Evolutionary conservation across 164 flowering plant genomes (phyloP), one percentile per base, ranked within the genome.

Genomic region (Aristolochia fimbriata): DNA sequence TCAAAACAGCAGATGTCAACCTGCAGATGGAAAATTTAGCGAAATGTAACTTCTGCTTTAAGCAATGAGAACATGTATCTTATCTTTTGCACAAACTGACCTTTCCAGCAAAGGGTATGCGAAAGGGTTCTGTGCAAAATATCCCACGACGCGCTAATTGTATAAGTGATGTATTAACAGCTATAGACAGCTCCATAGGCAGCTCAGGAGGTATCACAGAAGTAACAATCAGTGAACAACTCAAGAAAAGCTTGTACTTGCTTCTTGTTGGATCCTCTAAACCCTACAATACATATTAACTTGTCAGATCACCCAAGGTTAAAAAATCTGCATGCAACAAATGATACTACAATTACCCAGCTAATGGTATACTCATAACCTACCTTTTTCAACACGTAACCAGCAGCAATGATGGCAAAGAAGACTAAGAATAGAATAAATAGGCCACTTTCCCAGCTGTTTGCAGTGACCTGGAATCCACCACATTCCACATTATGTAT

Each of bases 51-150:
- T 22, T 59, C 12, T 7, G 20, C n/a, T 7, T 43, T 19, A 20
- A 43, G 17, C 15, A 33, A 21, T 23, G 1, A 22, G 15, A 52
- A 11, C 56, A 22, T 22, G 8, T 10, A 22, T 14, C 23, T 52
- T 4, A 52, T 8, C 23, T n/a, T 33, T 57, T 33, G 47, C 60
- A 11, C 21, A 43, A 14, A 60, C 62, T 60, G 41, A 88, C 99
- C 95, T 93, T 93, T 59, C 99, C 99, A 68, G 99, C 99, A 80
- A 93, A 93, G 17, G 99, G 99, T 62, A 93, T 93, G 25, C 99
- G 85, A 62, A 93, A 93, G 25, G 99, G 99, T 63, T 93, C 99
- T 19, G 99, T 93, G 70, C 99, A 93, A 67, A 82, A 93, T 75
- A 93, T 93, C 57, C 99, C 99, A 62, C 88, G 91, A 17, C 91